Evolutionary conservation across 192 early-diverging fungal species (phyloP), one percentile per base, ranked within the genome.

Genomic region (Gryganskiella cystojenkinii): DNA sequence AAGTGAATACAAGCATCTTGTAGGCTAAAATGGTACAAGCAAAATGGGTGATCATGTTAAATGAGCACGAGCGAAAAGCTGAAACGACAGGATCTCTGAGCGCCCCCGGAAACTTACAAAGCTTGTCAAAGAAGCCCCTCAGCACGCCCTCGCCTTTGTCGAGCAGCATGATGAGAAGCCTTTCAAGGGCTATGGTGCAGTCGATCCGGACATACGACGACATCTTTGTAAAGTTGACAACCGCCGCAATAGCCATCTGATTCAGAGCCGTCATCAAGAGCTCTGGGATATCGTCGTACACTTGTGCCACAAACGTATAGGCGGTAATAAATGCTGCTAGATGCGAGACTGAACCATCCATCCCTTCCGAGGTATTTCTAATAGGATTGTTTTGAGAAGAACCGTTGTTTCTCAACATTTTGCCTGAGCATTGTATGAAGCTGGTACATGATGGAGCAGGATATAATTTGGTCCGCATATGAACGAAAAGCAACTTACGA

Each of bases 321-420:
- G 92, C 85, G 64, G 90, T 78, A 10, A 93, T 81, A 45, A 91
- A 91, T 0, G 88, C 81, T 8, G 91, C 84, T 8, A 88, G 54
- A 47, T 87, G 85, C 19, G 60, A 57, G 1, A 80, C 49, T n/a
- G 72, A 61, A 1, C 74, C 45, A 13, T 78, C 74, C n/a, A 64
- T 61, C 0, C 84, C 80, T 31, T 85, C 84, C 42, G 84, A 82
- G n/a, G 67, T 72, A 20, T 86, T 88, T 22, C 71, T 81, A 62
- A 13, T 40, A 13, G 13, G 7, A 40, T 40, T 5, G 37, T 40
- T 13, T 5, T 5, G 37, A 9, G 13, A 40, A 5, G 37, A n/a
- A n/a, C n/a, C n/a, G n/a, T n/a, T n/a, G n/a, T n/a, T n/a, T n/a
- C n/a, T n/a, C n/a, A n/a, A n/a, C n/a, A n/a, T n/a, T n/a, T n/a